Evolutionary conservation across 176 grass and related monocot species (phyloP).

Genomic region (Juncus inflexus): DNA sequence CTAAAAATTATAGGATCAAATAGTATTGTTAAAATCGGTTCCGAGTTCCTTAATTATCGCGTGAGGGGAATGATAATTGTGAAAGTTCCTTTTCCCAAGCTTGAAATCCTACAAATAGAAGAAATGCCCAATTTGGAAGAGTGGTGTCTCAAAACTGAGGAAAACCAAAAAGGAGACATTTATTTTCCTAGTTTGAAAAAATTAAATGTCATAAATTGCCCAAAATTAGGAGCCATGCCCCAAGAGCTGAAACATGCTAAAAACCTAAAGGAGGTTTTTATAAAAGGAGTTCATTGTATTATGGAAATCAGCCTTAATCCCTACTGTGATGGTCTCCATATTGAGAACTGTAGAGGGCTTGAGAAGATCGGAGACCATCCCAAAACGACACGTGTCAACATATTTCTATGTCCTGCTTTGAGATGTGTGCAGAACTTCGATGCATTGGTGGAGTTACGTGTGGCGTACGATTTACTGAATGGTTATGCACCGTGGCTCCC

Average conservation of each 20-base stretch:
- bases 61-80: too few relatives aligned
- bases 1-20: neutral
- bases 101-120: neutral
- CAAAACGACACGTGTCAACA: neutral
- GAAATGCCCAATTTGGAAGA: conserved; percentile 33
- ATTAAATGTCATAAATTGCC: neutral
- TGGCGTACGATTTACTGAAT: too few relatives aligned
- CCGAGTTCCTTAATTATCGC: conserved; percentile 6
- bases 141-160: conserved; percentile 15
- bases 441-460: too few relatives aligned
- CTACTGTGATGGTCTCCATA: neutral
- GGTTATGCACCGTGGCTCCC: too few relatives aligned
- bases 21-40: conserved; percentile 11
- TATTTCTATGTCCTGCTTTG: neutral
- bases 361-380: conserved; percentile 23
- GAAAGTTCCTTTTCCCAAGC: conserved; percentile 16
- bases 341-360: neutral
- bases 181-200: neutral
- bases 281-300: neutral
- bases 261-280: neutral
- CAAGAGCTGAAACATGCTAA: neutral
- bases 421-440: neutral
- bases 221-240: conserved; percentile 24
- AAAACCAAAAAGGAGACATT: neutral
- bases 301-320: conserved; percentile 17